Base-by-base conservation (phyloP, 2,329 filamentous ascomycete genomes). In the Ambrosiella cleistominuta region DNA sequence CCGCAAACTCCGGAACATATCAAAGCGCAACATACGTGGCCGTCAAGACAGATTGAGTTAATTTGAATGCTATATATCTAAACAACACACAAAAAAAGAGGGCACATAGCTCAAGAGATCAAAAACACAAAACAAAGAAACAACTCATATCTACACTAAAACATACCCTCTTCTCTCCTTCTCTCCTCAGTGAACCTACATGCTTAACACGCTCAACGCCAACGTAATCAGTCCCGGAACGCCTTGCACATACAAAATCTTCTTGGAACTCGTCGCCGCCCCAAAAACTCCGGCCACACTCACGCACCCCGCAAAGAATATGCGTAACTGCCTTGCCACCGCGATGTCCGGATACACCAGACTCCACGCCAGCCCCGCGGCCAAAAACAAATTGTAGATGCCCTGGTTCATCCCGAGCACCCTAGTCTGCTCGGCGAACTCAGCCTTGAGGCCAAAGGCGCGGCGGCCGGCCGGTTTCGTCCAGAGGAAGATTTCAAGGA, bases 341-440 rank as follows among this genome's bases (percentile, higher is more conserved):
- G 66, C 70, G 6, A 66, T 57, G 5, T 69, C 67, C 0, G 74
- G 73, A 63, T 77, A 74, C 2, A 66, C n/a, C n/a, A 76, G 61
- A 2, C 71, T 69, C 75, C 75, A 77, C 35, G 66, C 60, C 1
- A 77, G 65, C 0, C 75, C 75, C 1, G 74, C 74, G 2, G 74
- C 71, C n/a, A 77, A 67, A 57, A 77, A 75, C 47, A 75, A 74
- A 63, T 77, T 77, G 67, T 77, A 77, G 5, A 77, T 67, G 17
- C 75, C 75, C 63, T 77, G 74, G 64, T 77, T 77, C 56, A 72
- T 72, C 52, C 73, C 75, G 40, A 77, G 66, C 3, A 66, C 63
- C 61, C 69, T 70, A 2, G 72, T 75, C 65, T 74, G 63, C 44
- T 70, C 64, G 5, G 75, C 75, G 58, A 74, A 75, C 4, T 74